Evolutionary conservation across 2,329 filamentous ascomycete species (phyloP).

Genomic region (Onygena corvina): DNA sequence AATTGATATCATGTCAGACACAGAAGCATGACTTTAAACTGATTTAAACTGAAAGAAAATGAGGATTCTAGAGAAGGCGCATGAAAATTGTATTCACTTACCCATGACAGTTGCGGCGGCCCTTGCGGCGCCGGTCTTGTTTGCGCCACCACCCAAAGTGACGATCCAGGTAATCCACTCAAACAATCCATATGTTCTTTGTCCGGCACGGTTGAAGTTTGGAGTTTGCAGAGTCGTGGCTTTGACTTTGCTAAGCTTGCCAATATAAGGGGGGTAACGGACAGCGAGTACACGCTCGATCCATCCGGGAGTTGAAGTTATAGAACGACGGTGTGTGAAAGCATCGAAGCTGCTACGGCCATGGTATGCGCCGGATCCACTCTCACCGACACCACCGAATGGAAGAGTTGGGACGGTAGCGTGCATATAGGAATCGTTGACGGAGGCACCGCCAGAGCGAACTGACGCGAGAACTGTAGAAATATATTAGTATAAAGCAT

Average conservation of each 20-base stretch:
- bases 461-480: slow-evolving; percentile 46
- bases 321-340: slow-evolving; percentile 49
- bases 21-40: slow-evolving; percentile 6
- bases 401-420: slow-evolving; percentile 56
- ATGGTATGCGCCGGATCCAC: slow-evolving; percentile 63
- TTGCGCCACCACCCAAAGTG: slow-evolving; percentile 32
- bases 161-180: slow-evolving; percentile 31
- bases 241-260: slow-evolving; percentile 43
- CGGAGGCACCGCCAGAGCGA: slow-evolving; percentile 54
- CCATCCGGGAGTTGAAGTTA: slow-evolving; percentile 50
- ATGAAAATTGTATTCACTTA: slow-evolving; percentile 23
- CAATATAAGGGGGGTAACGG: slow-evolving; percentile 49
- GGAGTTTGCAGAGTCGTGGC: slow-evolving; percentile 42
- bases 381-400: slow-evolving; percentile 75
- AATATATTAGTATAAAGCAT: slow-evolving; percentile 1
- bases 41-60: slow-evolving; percentile 4
- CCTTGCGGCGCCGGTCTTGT: slow-evolving; percentile 27
- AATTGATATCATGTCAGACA: not conserved
- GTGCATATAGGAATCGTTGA: slow-evolving; percentile 54
- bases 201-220: slow-evolving; percentile 49
- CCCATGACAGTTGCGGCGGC: slow-evolving; percentile 28
- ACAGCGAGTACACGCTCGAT: slow-evolving; percentile 46
- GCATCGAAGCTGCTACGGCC: slow-evolving; percentile 57
- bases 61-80: not conserved
- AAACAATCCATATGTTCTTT: slow-evolving; percentile 24